A percentile compares a stretch with the other conserved stretches of the same genome.
Evolutionary conservation across 805 yeast genomes (phyloP).

Genomic region (Yamadazyma insecticola): DNA sequence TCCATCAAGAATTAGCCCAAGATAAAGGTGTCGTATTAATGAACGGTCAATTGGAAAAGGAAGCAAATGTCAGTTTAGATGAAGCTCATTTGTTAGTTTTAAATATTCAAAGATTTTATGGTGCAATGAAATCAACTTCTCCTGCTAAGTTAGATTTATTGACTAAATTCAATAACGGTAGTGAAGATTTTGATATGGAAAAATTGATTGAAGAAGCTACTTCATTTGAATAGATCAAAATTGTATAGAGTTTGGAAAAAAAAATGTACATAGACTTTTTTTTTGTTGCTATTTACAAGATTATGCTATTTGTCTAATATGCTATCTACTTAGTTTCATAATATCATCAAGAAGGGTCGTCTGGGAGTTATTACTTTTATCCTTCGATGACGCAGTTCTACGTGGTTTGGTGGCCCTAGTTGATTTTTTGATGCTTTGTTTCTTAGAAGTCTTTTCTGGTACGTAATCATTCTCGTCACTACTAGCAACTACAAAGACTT

Average conservation of each 20-base stretch:
- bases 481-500: constrained; percentile 1
- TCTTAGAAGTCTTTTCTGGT: constrained; percentile 2
- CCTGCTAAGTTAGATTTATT: constrained; percentile 54
- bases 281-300: constrained; percentile 11
- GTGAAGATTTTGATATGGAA: constrained; percentile 60
- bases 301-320: constrained; percentile 10
- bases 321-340: constrained; percentile 1
- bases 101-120: constrained; percentile 79
- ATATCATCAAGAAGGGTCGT: constrained; percentile 1
- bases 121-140: constrained; percentile 46
- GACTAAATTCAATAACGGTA: constrained; percentile 66
- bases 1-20: constrained; percentile 71
- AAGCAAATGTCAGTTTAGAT: constrained; percentile 57
- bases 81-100: constrained; percentile 77
- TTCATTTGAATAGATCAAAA: constrained; percentile 46
- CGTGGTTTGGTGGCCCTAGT: constrained; percentile 2
- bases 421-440: neutral
- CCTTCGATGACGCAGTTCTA: constrained; percentile 1
- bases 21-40: constrained; percentile 66
- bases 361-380: constrained; percentile 2
- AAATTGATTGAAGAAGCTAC: constrained; percentile 68
- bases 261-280: neutral
- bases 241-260: constrained; percentile 2
- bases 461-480: constrained; percentile 6
- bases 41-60: constrained; percentile 81